Percentiles rank a stretch among this genome's conserved stretches.
Conservation (phyloP, 306 rosid species). For the Castanospermum australe region DNA sequence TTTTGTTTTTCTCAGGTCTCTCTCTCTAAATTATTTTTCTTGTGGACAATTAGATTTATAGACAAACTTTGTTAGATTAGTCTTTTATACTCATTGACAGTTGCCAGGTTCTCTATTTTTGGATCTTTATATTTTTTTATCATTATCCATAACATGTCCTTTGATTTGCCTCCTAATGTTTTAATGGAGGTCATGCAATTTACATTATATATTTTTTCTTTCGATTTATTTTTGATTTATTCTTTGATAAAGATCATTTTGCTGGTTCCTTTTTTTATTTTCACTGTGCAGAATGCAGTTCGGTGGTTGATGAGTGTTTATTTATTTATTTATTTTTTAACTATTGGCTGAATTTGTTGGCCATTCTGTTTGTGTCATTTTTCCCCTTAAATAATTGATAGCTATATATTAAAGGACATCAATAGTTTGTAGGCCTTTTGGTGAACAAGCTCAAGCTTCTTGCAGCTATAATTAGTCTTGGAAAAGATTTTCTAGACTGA, state of each 20-base stretch:
- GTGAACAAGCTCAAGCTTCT: conserved; percentile 8
- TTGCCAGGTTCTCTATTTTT: neutral
- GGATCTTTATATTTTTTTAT: neutral
- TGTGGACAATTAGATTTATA: neutral
- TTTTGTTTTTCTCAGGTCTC: neutral
- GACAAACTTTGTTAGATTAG: conserved; percentile 2
- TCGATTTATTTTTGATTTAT: neutral
- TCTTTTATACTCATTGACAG: neutral
- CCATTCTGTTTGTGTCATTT: neutral
- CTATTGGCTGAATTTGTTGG: neutral
- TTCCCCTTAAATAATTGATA: neutral
- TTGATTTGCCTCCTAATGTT: neutral
- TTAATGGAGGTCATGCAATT: neutral
- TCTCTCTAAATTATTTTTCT: neutral
- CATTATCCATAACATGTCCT: neutral
- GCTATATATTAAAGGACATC: neutral
- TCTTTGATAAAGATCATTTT: neutral
- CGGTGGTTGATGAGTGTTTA: neutral
- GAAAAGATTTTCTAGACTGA: neutral
- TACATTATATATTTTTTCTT: neutral
- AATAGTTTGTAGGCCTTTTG: neutral
- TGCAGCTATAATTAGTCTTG: conserved; percentile 12
- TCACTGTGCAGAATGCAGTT: neutral
- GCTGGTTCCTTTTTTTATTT: neutral
- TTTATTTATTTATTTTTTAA: neutral